phyloP scores from a whole-genome alignment of 2,329 filamentous ascomycete species.

The Lasiodiplodia theobromae region DNA sequence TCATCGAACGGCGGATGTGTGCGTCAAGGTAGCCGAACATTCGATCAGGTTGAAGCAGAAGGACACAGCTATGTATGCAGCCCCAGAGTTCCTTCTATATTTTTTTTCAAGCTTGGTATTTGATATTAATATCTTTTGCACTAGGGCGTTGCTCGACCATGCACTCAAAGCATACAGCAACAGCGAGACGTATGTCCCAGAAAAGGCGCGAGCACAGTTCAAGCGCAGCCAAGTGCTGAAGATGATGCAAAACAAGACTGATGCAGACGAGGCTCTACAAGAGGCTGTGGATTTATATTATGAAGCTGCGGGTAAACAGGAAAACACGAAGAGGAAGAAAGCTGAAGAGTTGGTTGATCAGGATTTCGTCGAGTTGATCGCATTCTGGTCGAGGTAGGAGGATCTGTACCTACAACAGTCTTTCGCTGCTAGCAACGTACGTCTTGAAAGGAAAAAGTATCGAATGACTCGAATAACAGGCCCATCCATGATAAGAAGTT shows the following conservation, averaged over 20 bases:
- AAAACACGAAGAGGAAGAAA: background rate
- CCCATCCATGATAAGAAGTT: background rate
- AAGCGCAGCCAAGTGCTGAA: conserved; percentile 1
- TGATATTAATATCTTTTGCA: background rate
- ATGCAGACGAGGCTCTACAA: background rate
- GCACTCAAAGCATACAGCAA: conserved; percentile 4
- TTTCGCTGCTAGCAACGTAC: background rate
- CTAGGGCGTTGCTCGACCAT: background rate
- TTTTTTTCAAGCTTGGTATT: no score
- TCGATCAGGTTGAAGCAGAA: conserved; percentile 18
- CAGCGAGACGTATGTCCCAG: conserved; percentile 11
- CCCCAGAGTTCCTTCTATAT: no score
- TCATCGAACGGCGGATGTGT: conserved; percentile 33
- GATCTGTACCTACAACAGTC: background rate
- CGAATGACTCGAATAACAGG: background rate
- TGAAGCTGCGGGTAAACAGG: background rate
- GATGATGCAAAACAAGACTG: background rate
- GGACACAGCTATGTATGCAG: conserved; percentile 19
- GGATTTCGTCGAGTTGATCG: background rate
- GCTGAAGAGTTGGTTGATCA: background rate
- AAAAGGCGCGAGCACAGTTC: conserved; percentile 26
- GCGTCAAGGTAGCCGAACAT: conserved; percentile 32
- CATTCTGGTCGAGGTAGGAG: conserved; percentile 4
- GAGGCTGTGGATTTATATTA: background rate
- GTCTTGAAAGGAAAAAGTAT: background rate